A percentile compares a stretch with the other conserved stretches of the same genome.
phyloP scores from a whole-genome alignment of 1,139 yeast genomes.

The Taphrina populina region DNA sequence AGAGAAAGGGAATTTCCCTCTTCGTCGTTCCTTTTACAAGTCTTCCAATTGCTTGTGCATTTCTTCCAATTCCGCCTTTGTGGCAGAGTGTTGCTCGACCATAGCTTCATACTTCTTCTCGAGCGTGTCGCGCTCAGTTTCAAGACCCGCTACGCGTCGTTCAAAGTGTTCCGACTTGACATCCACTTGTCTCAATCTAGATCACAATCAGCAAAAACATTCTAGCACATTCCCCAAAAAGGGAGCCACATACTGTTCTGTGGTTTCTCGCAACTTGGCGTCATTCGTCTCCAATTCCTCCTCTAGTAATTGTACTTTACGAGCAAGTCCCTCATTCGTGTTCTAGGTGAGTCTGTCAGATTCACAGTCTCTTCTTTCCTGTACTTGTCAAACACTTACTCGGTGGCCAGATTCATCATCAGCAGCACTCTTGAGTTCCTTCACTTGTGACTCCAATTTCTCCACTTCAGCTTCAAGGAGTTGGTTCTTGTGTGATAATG shows the following conservation, averaged over 20 bases:
- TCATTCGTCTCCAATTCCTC: slow-evolving; percentile 93
- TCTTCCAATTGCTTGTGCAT: slow-evolving; percentile 85
- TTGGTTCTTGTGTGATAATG: slow-evolving; percentile 88
- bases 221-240: not conserved
- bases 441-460: slow-evolving; percentile 74
- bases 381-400: slow-evolving; percentile 44
- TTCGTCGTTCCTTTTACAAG: no score
- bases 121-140: slow-evolving; percentile 86
- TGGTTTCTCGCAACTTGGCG: slow-evolving; percentile 86
- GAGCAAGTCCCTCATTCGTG: slow-evolving; percentile 76
- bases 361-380: not conserved
- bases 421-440: slow-evolving; percentile 81
- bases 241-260: slow-evolving; percentile 56
- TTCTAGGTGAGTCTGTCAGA: slow-evolving; percentile 1
- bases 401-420: slow-evolving; percentile 75
- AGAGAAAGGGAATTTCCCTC: no score
- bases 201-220: not conserved
- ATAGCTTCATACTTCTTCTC: slow-evolving; percentile 91
- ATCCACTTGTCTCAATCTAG: slow-evolving; percentile 78
- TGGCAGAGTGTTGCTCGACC: slow-evolving; percentile 72
- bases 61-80: slow-evolving; percentile 89
- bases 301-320: slow-evolving; percentile 89
- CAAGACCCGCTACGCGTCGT: slow-evolving; percentile 88
- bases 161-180: slow-evolving; percentile 96
- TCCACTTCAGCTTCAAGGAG: slow-evolving; percentile 89